Percentiles rank a stretch among this genome's conserved stretches.
Evolutionary conservation across 2,329 filamentous ascomycete species (phyloP).

Genomic region (Pseudocercospora fuligena): DNA sequence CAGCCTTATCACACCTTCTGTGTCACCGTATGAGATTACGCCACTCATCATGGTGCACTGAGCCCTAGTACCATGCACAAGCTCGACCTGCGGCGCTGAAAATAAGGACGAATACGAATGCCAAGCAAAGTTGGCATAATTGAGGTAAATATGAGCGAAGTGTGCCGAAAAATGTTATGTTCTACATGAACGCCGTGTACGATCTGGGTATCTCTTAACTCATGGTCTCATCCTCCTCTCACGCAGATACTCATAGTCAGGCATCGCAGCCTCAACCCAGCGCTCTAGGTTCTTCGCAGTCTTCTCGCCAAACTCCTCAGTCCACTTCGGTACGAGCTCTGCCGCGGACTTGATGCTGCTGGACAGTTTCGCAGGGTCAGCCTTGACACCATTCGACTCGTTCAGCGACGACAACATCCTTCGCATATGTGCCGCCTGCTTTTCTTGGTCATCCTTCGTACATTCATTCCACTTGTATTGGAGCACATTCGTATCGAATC

Average conservation of each 20-base stretch:
- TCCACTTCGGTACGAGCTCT: constrained; percentile 13
- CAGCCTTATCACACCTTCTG: background rate
- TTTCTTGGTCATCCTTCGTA: background rate
- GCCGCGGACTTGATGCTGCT: background rate
- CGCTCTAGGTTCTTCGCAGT: background rate
- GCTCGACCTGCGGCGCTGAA: background rate
- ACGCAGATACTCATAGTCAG: constrained; percentile 15
- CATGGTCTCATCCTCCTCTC: constrained; percentile 12
- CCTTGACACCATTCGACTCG: constrained; percentile 6
- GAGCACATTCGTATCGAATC: background rate
- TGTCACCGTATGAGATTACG: background rate
- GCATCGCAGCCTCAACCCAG: constrained; percentile 6
- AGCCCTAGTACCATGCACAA: background rate
- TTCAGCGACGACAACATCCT: constrained; percentile 11
- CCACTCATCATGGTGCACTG: background rate
- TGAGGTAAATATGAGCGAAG: background rate
- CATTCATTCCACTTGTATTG: constrained; percentile 12
- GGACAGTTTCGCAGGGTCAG: background rate
- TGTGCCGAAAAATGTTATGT: background rate
- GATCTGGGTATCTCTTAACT: background rate
- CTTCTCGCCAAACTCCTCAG: constrained; percentile 7
- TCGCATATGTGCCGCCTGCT: constrained; percentile 2
- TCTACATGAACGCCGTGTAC: background rate
- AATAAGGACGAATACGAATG: background rate
- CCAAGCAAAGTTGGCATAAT: background rate